phyloP scores from a whole-genome alignment of 164 flowering plant species.

The Annona squamosa region DNA sequence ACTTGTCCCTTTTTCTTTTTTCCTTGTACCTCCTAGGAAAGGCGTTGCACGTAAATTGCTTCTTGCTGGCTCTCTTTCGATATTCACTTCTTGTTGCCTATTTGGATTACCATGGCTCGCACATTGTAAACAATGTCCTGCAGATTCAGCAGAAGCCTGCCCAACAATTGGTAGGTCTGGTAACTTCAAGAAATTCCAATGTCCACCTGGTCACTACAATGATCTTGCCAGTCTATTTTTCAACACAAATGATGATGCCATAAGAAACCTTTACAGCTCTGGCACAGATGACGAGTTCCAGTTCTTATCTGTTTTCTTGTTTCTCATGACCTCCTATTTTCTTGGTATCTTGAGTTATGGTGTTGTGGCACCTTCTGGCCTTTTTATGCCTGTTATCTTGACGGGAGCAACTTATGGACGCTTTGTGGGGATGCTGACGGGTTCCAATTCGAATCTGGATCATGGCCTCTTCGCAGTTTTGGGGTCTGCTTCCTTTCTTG shows the following conservation, averaged over 20 bases:
- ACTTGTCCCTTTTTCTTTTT: conserved; percentile 10
- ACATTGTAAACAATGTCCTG: conserved; percentile 68
- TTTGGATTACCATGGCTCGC: conserved; percentile 92
- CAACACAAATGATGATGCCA: conserved; percentile 91
- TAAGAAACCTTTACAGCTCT: conserved; percentile 73
- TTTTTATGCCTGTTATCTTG: conserved; percentile 80
- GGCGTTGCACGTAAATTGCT: conserved; percentile 46
- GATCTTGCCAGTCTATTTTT: conserved; percentile 93
- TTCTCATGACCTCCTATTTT: conserved; percentile 58
- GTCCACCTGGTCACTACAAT: conserved; percentile 75
- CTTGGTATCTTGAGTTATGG: conserved; percentile 80
- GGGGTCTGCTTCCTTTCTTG: conserved; percentile 87
- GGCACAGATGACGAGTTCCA: conserved; percentile 65
- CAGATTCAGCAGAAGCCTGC: conserved; percentile 58
- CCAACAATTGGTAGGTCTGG: conserved; percentile 93
- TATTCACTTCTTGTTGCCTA: conserved; percentile 71
- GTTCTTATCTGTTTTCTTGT: conserved; percentile 44
- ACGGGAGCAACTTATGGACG: conserved; percentile 91
- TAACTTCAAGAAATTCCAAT: conserved; percentile 87
- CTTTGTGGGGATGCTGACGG: conserved; percentile 61
- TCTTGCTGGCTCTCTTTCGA: conserved; percentile 65
- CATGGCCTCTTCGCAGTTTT: conserved; percentile 88
- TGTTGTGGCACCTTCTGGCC: conserved; percentile 71
- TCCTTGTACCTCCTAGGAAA: conserved; percentile 42
- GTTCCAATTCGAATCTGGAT: conserved; percentile 48